Evolutionary conservation across 2,329 filamentous ascomycete genomes (phyloP), one percentile per base, ranked within the genome.

Genomic region (Colletotrichum agaves): DNA sequence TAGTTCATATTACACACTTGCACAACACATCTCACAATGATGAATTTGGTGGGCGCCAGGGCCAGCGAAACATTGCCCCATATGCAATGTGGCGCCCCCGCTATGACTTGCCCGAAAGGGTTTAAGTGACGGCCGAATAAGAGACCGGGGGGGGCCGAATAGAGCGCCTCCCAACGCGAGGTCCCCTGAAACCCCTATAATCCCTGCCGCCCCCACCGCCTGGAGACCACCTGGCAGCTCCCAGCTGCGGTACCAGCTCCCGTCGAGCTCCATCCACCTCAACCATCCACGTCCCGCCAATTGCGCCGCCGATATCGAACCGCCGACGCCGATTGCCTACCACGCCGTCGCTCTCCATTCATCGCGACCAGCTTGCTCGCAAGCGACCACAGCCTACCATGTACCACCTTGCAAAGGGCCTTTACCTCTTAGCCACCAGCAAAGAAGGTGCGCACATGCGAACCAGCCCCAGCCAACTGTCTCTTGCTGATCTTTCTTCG

Each of bases 371-470:
- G 61, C 47, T 58, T 64, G 41, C 39, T 17, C 39, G 23, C 27
- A 23, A 49, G 61, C 46, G 21, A 62, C 59, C 37, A 23, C n/a
- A 21, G 8, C 59, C 53, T 60, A 65, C 60, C 65, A 98, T 98
- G 95, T 98, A 98, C 83, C 95, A 98, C 83, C 90, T 99, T 74
- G 90, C 93, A 76, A 98, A 98, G 80, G 94, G 93, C 67, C 86
- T 99, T 66, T 99, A 98, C 82, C 88, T 96, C 75, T 93, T 97
- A 78, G 95, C 93, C 64, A 98, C 95, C 17, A 97, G 93, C 82
- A 98, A 98, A 88, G 94, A 98, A 88, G 93, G 94, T 93, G 75
- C 73, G 80, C 71, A 46, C 44, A 27, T 62, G 60, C 56, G 56
- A 56, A 69, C 39, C 43, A 58, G 49, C 46, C 21, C 49, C 43